Evolutionary conservation across 2,329 filamentous ascomycete species (phyloP).

Genomic region (Tricladium varicosporioides): DNA sequence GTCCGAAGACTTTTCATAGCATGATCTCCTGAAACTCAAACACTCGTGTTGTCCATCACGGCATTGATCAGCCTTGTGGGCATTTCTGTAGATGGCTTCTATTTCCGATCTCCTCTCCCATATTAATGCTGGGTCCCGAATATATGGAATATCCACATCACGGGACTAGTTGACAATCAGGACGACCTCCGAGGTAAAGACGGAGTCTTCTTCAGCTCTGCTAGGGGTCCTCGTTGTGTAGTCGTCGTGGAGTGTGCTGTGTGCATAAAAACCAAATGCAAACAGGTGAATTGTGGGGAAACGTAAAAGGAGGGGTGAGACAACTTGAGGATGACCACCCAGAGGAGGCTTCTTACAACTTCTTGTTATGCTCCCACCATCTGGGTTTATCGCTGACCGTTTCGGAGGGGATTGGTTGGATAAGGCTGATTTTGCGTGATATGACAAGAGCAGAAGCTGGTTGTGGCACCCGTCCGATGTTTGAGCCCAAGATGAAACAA

Average conservation of each 20-base stretch:
- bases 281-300: not conserved
- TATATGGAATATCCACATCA: not conserved
- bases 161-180: not conserved
- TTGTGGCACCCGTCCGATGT: not conserved
- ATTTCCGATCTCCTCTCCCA: not conserved
- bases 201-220: not conserved
- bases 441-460: not conserved
- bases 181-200: not conserved
- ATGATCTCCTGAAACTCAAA: not conserved
- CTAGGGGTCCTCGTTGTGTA: not conserved
- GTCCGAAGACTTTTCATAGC: not conserved
- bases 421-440: not conserved
- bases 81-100: not conserved
- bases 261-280: not conserved
- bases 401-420: not conserved
- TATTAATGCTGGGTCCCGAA: not conserved
- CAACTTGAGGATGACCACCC: not conserved
- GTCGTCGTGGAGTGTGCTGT: not conserved
- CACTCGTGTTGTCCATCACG: not conserved
- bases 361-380: not conserved
- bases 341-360: not conserved
- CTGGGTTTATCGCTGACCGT: not conserved
- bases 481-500: not conserved
- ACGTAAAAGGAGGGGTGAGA: not conserved
- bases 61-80: not conserved